These are phyloP conservation scores for Citrus trifoliata DNA, from an alignment of 345 rosid genomes.

Conservation along the genomic window DNA sequence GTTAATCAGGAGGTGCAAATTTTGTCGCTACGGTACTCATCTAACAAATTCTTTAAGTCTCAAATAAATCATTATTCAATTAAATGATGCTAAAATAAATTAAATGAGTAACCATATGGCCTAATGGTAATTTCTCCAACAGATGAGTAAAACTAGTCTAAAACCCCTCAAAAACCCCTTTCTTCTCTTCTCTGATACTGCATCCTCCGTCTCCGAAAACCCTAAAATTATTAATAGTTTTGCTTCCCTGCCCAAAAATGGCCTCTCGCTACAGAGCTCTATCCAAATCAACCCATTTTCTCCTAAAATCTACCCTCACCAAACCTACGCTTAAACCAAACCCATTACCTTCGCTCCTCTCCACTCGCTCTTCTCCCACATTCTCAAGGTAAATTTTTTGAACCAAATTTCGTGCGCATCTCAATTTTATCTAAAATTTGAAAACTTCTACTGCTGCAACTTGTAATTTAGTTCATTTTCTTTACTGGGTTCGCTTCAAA, in stretches of 20 bases:
- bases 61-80: too few relatives aligned
- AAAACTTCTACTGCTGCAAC: background rate
- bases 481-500: slow-evolving; percentile 3
- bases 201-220: slow-evolving; percentile 9
- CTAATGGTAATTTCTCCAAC: background rate
- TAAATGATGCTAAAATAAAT: too few relatives aligned
- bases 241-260: slow-evolving; percentile 30
- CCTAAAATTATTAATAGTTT: slow-evolving; percentile 6
- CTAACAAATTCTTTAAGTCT: background rate
- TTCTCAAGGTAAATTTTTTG: slow-evolving; percentile 40
- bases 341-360: slow-evolving; percentile 35
- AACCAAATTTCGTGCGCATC: background rate
- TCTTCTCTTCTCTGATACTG: background rate
- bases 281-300: slow-evolving; percentile 48
- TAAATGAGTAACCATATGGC: background rate
- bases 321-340: slow-evolving; percentile 50
- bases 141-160: background rate
- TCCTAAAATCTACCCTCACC: slow-evolving; percentile 49
- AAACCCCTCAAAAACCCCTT: slow-evolving; percentile 20
- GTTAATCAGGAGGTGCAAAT: too few relatives aligned
- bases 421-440: background rate
- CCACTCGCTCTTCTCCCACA: slow-evolving; percentile 38
- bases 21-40: too few relatives aligned
- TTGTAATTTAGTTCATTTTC: background rate
- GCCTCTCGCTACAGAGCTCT: slow-evolving; percentile 75